These are phyloP conservation scores for Rhynchospora tenuis DNA, from an alignment of 176 grass and related monocot species.

Conservation along the genomic window DNA sequence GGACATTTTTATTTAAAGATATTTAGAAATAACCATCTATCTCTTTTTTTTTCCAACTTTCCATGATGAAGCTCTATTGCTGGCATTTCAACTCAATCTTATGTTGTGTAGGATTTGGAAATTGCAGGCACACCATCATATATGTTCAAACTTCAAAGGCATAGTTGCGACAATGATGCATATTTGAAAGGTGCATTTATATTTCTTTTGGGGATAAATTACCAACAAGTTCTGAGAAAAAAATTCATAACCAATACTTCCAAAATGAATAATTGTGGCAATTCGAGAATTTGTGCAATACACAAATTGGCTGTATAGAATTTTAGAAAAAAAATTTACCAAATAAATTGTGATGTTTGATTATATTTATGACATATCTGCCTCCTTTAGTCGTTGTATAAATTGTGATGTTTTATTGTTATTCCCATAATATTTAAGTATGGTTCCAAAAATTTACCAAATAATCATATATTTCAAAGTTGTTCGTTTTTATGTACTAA, in stretches of 20 bases:
- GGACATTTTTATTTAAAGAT: not conserved
- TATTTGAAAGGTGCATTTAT: not conserved
- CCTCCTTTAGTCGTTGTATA: conserved; percentile 14
- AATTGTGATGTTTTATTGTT: not conserved
- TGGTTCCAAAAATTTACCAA: not conserved
- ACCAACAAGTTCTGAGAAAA: not conserved
- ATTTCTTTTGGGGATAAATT: not conserved
- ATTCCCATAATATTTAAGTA: not conserved
- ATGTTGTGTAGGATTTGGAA: not conserved
- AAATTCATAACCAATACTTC: not conserved
- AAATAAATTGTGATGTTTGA: too few species aligned
- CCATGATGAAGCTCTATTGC: not conserved
- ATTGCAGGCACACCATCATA: not conserved
- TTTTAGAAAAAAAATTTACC: too few species aligned
- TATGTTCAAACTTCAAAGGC: conserved; percentile 1
- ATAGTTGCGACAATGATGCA: not conserved
- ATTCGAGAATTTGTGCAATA: not conserved
- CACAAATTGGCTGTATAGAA: too few species aligned
- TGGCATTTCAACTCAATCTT: not conserved
- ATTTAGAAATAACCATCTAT: not conserved
- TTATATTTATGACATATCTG: too few species aligned
- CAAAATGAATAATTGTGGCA: not conserved
- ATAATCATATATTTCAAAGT: not conserved
- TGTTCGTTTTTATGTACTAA: not conserved
- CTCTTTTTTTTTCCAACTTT: not conserved